Evolutionary conservation across 352 stramenopile genomes (phyloP).

Genomic region (Phytophthora cryptogea): DNA sequence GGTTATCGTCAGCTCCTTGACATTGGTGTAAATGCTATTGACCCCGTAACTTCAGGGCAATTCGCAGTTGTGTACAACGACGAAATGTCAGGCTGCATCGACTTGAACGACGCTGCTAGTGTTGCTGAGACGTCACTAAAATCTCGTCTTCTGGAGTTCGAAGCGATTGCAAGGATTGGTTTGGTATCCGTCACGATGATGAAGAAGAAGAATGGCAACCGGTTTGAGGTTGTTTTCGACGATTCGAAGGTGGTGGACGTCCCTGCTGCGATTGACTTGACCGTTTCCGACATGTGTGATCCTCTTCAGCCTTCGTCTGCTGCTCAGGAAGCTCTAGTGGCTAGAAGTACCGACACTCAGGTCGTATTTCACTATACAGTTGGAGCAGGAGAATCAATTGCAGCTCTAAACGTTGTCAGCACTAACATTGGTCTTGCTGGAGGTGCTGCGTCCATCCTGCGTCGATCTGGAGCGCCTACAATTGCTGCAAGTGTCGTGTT

Average conservation of each 20-base stretch:
- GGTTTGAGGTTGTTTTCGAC: constrained; percentile 66
- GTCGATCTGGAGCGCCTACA: constrained; percentile 35
- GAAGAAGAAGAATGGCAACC: constrained; percentile 57
- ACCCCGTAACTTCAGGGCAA: constrained; percentile 59
- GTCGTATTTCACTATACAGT: constrained; percentile 72
- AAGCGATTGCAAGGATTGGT: constrained; percentile 49
- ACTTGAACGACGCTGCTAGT: constrained; percentile 54
- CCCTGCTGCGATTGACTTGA: constrained; percentile 41
- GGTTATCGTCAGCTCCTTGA: constrained; percentile 71
- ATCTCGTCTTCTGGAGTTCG: constrained; percentile 48
- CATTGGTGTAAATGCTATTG: constrained; percentile 58
- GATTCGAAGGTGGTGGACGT: constrained; percentile 45
- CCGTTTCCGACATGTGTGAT: constrained; percentile 56
- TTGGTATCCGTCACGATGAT: constrained; percentile 51
- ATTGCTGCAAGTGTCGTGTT: constrained; percentile 42
- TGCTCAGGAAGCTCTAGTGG: constrained; percentile 40
- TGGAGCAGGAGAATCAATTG: constrained; percentile 29
- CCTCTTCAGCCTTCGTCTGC: constrained; percentile 48
- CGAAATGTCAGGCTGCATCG: constrained; percentile 50
- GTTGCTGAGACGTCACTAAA: constrained; percentile 45
- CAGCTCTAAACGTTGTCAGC: constrained; percentile 36
- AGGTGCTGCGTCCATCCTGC: constrained; percentile 29
- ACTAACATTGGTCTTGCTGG: constrained; percentile 34
- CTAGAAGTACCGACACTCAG: constrained; percentile 40
- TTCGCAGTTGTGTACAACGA: constrained; percentile 59